Conservation (phyloP, 1,139 yeast genomes). For the Lodderomyces pseudojiufengensis region DNA sequence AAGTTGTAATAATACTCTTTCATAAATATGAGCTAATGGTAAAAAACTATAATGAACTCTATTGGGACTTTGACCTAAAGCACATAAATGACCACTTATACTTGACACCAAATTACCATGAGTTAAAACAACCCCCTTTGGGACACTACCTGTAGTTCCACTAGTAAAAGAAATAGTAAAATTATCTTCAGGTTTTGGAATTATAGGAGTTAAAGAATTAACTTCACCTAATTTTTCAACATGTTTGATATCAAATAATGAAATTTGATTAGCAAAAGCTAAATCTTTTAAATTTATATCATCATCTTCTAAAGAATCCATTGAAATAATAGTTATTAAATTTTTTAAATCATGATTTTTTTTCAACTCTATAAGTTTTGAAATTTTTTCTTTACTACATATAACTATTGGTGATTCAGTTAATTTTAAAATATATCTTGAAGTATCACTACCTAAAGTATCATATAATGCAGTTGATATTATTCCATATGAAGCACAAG, state of each 20-base stretch:
- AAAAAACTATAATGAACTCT: slow-evolving; percentile 18
- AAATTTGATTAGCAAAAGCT: slow-evolving; percentile 24
- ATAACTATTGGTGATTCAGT: slow-evolving; percentile 36
- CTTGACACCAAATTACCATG: slow-evolving; percentile 55
- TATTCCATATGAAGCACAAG: slow-evolving; percentile 33
- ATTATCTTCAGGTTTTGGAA: slow-evolving; percentile 51
- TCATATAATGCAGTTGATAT: slow-evolving; percentile 41
- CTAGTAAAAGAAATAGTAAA: slow-evolving; percentile 75
- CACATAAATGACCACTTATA: slow-evolving; percentile 23
- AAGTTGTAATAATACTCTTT: slow-evolving; percentile 31
- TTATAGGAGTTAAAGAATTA: slow-evolving; percentile 41
- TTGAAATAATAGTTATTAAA: slow-evolving; percentile 33
- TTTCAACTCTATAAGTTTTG: slow-evolving; percentile 27
- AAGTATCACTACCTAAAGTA: slow-evolving; percentile 36
- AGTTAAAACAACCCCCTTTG: slow-evolving; percentile 68
- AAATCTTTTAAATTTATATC: slow-evolving; percentile 14
- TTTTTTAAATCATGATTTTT: slow-evolving; percentile 21
- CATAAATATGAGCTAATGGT: slow-evolving; percentile 62
- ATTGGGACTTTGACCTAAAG: slow-evolving; percentile 12
- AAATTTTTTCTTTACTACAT: slow-evolving; percentile 33
- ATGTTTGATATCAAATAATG: slow-evolving; percentile 37
- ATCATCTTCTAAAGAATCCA: slow-evolving; percentile 36
- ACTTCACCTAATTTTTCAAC: slow-evolving; percentile 53
- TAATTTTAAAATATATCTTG: slow-evolving; percentile 31
- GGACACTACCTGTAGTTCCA: slow-evolving; percentile 67